These are phyloP conservation scores for Cucumis hystrix DNA, from an alignment of 306 rosid species.

Conservation along the genomic window DNA sequence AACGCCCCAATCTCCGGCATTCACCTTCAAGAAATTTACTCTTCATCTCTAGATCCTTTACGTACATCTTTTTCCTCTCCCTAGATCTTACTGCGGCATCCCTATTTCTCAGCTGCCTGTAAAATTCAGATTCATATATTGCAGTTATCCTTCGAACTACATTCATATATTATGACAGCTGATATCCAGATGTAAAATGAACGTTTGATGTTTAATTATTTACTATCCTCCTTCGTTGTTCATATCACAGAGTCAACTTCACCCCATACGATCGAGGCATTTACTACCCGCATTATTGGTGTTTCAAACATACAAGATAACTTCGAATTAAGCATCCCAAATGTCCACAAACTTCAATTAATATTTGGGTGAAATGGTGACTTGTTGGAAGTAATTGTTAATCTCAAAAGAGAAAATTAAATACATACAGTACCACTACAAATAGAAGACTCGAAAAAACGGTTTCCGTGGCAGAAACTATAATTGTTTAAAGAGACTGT, in stretches of 20 bases:
- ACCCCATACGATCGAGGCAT: neutral
- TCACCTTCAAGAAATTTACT: conserved; percentile 78
- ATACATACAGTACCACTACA: neutral
- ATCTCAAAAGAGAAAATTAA: neutral
- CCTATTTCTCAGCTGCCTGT: conserved; percentile 88
- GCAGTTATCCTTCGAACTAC: neutral
- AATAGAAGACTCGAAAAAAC: neutral
- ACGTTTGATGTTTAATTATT: neutral
- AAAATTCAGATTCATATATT: neutral
- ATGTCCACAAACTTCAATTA: neutral
- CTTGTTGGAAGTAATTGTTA: neutral
- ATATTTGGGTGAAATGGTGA: neutral
- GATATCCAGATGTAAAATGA: neutral
- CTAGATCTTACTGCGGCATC: conserved; percentile 83
- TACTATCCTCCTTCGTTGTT: neutral
- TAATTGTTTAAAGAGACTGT: neutral
- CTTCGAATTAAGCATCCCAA: neutral
- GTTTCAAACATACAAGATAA: neutral
- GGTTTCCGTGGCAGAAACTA: neutral
- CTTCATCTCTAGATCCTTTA: conserved; percentile 65
- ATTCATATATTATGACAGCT: neutral
- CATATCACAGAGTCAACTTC: neutral
- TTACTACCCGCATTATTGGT: neutral
- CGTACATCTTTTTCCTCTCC: conserved; percentile 72
- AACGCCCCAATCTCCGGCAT: conserved; percentile 67